phyloP scores from a whole-genome alignment of 2,329 filamentous ascomycete species.

The Coniochaeta sp. region DNA sequence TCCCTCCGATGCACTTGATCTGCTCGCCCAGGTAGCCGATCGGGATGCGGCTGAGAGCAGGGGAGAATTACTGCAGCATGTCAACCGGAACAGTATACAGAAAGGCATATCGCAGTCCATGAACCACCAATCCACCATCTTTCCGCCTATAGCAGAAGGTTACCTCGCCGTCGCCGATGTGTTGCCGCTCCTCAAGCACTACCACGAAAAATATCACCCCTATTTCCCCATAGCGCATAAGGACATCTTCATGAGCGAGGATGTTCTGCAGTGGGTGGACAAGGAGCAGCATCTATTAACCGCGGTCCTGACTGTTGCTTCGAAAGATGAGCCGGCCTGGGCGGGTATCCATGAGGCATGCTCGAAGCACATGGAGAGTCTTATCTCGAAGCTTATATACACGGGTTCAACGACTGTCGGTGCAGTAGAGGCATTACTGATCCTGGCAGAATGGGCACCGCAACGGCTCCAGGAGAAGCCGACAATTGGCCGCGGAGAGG shows the following conservation, averaged over 20 bases:
- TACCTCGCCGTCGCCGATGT: constrained; percentile 17
- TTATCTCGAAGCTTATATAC: constrained; percentile 60
- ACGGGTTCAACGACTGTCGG: constrained; percentile 62
- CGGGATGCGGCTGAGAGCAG: neutral
- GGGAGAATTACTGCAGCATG: constrained; percentile 10
- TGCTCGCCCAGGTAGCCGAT: constrained; percentile 29
- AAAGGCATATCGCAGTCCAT: neutral
- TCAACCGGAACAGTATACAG: constrained; percentile 1
- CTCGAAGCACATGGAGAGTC: constrained; percentile 61
- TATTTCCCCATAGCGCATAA: constrained; percentile 62
- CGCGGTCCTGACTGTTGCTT: constrained; percentile 62
- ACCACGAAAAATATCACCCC: constrained; percentile 59
- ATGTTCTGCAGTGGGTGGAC: constrained; percentile 46
- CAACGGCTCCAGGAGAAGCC: constrained; percentile 56
- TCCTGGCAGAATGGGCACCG: constrained; percentile 68
- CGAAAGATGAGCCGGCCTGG: constrained; percentile 59
- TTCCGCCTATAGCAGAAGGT: constrained; percentile 25
- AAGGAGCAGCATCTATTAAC: constrained; percentile 62
- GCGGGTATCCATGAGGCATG: constrained; percentile 58
- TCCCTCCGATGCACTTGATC: constrained; percentile 31
- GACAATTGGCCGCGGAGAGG: constrained; percentile 62
- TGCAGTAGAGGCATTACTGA: constrained; percentile 60
- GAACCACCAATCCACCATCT: constrained; percentile 10
- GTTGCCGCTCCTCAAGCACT: constrained; percentile 27
- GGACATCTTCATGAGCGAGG: constrained; percentile 42